Evolutionary conservation across 2,329 filamentous ascomycete species (phyloP), one percentile per base, ranked within the genome.

Genomic region (Sphaerostilbella broomeana): DNA sequence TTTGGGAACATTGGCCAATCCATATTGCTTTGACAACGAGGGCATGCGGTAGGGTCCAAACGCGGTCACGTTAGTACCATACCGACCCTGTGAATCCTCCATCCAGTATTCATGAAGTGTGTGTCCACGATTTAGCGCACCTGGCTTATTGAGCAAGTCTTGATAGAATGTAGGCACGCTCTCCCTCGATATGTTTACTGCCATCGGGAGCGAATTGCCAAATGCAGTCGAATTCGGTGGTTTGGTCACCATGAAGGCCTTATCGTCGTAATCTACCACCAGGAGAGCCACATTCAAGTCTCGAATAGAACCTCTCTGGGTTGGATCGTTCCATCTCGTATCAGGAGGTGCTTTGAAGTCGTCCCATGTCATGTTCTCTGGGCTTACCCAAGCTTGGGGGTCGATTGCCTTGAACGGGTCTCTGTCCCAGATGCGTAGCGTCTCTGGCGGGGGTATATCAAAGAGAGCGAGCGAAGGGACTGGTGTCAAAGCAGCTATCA

Each of bases 51-150:
- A 75, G 0, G 69, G 61, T 0, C 72, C 72, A 41, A 73, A 75
- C 0, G 66, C 65, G 0, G 70, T 73, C 51, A 75, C 47, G 40
- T 74, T 67, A 7, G 74, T 71, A 11, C 72, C 72, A 42, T 67
- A 75, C 13, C 65, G 62, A 3, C 72, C 71, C 10, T 62, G 66
- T 1, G 69, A 72, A 51, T 75, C 71, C 37, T 70, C 70, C 70
- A 74, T 75, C 71, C 72, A 75, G 49, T 75, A 75, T 52, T 75
- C 70, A 43, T 75, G 71, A 3, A 75, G 56, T 2, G 72, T 75
- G 43, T 73, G 71, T 4, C 63, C 63, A n/a, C 57, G 57, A 41
- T 75, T 74, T 20, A 74, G 51, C 4, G 69, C 66, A 26, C 57
- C 62, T 1, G 70, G 70, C 35, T 55, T 67, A 45, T 74, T 75